These are phyloP conservation scores for Blepharisma undulans DNA, from an alignment of 169 alveolate genomes.

Conservation along the genomic window DNA sequence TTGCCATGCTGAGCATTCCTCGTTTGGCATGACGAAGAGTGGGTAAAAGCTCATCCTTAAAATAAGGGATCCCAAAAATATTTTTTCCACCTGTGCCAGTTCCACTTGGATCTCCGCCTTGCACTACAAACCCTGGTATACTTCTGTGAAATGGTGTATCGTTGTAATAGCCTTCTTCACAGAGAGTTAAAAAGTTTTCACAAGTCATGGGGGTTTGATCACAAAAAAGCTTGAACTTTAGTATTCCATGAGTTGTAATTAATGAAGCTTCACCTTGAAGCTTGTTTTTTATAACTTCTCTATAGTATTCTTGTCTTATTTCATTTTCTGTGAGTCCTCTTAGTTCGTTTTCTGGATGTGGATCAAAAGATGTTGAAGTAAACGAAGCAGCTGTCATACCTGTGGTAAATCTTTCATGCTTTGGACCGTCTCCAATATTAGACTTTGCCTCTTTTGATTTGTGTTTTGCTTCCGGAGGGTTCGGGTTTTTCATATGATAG, in stretches of 20 bases:
- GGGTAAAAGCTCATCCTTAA: conserved; percentile 67
- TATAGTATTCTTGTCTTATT: conserved; percentile 58
- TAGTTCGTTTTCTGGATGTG: conserved; percentile 38
- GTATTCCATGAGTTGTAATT: conserved; percentile 63
- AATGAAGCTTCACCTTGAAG: conserved; percentile 59
- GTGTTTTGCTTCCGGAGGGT: not conserved
- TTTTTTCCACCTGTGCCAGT: conserved; percentile 78
- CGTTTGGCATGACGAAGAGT: conserved; percentile 53
- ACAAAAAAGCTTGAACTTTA: conserved; percentile 58
- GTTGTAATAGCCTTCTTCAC: conserved; percentile 75
- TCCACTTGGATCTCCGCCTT: conserved; percentile 85
- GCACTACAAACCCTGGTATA: conserved; percentile 68
- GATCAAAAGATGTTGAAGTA: conserved; percentile 43
- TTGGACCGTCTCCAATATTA: conserved; percentile 40
- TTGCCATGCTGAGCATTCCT: conserved; percentile 75
- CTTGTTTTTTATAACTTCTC: conserved; percentile 46
- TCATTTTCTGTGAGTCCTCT: conserved; percentile 69
- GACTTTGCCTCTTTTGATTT: conserved; percentile 47
- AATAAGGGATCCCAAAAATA: conserved; percentile 52
- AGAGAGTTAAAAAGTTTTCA: conserved; percentile 74
- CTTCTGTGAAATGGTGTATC: conserved; percentile 65
- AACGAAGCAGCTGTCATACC: conserved; percentile 53
- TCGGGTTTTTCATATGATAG: conserved; percentile 37
- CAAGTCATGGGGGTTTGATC: conserved; percentile 74
- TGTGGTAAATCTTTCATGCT: conserved; percentile 54